Percentiles rank a stretch among this genome's conserved stretches.
Conservation (phyloP, 805 yeast species). For the Ascoidea rubescens region DNA sequence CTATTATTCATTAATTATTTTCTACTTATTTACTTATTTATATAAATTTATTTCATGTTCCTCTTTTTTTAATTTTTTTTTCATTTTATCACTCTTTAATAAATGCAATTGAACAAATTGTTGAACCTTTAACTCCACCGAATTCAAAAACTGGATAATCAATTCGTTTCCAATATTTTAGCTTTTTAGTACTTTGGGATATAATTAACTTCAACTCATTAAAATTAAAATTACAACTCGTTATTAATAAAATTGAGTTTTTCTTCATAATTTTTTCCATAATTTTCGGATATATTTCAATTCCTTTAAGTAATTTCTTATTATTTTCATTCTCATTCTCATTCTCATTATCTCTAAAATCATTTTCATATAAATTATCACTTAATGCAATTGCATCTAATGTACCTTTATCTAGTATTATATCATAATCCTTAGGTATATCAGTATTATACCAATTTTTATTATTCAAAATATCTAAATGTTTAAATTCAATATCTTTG, state of each 20-base stretch:
- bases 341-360: constrained; percentile 44
- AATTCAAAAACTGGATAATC: constrained; percentile 74
- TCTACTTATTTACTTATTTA: not conserved
- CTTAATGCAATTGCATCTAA: constrained; percentile 91
- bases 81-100: constrained; percentile 19
- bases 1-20: not conserved
- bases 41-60: constrained; percentile 1
- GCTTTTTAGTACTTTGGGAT: constrained; percentile 22
- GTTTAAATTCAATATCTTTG: constrained; percentile 33
- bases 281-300: constrained; percentile 48
- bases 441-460: constrained; percentile 16
- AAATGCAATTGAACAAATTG: constrained; percentile 82
- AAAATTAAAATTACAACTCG: constrained; percentile 91
- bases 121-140: constrained; percentile 81
- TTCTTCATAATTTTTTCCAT: constrained; percentile 41
- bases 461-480: constrained; percentile 50
- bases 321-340: constrained; percentile 17
- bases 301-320: constrained; percentile 14
- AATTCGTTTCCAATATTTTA: constrained; percentile 51
- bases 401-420: constrained; percentile 89
- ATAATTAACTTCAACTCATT: constrained; percentile 49
- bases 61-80: not conserved
- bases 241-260: constrained; percentile 55
- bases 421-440: constrained; percentile 37
- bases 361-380: constrained; percentile 33